Evolutionary conservation across 78 protist genomes (phyloP), one percentile per base, ranked within the genome.

Genomic region (Dictyostelium brefeldianum): DNA sequence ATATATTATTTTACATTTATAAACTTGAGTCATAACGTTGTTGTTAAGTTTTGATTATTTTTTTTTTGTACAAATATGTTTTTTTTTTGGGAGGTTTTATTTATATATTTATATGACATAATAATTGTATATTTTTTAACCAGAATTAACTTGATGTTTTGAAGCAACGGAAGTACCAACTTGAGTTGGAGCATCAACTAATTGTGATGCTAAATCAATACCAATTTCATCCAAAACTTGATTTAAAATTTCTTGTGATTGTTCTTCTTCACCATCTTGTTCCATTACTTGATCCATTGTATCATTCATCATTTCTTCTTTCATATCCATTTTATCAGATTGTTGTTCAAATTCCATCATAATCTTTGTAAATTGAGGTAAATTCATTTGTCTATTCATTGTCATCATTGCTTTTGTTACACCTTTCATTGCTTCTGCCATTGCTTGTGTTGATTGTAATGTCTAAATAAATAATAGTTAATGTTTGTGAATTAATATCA

Each of bases 341-440:
- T 97, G 97, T 64, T 81, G 73, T 91, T 97, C 99, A 78, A 98
- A 98, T 65, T 98, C 99, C 98, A 91, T 91, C 99, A 98, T 98
- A 80, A 98, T 96, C 89, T 95, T 78, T 79, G 97, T 98, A 50
- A 98, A 89, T 53, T 78, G 84, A 20, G 99, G 99, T 29, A 97
- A 0, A 71, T 98, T 97, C 97, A 98, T 95, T 64, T 81, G 75
- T 53, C 4, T 15, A 95, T 98, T 98, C 98, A 98, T 98, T 50
- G 15, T 27, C 3, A 71, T 65, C 99, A 98, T 98, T 56, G 97
- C 97, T 87, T 85, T 67, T 6, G 95, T 65, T 4, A 93, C 97
- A 50, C 98, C 98, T 31, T 82, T 64, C 99, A 98, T 98, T n/a
- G 99, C 98, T 6, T 92, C 87, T 2, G 98, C 96, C 98, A 98